Evolutionary conservation across 2,329 filamentous ascomycete genomes (phyloP), one percentile per base, ranked within the genome.

Genomic region (Pyricularia sp.): DNA sequence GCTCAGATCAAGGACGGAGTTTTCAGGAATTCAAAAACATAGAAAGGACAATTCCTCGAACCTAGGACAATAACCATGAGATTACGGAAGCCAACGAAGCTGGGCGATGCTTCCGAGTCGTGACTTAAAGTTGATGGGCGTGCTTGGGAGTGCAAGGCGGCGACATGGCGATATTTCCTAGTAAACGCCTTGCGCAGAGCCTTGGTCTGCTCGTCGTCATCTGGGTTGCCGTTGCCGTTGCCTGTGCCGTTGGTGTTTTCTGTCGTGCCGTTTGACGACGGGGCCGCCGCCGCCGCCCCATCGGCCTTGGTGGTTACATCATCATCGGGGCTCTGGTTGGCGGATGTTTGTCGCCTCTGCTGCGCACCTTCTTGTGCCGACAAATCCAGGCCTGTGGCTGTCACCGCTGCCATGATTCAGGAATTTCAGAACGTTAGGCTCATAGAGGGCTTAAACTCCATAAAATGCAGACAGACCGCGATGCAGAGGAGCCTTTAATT

Each of bases 1-100:
- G 35, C 22, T 16, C 28, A 33, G 28, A 13, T 16, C 28, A 31
- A 24, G 30, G 12, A 19, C 7, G 22, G 33, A 40, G 1, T 24
- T 24, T 40, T 49, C 8, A 40, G 33, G 33, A 16, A 16, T 16
- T 40, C 12, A 4, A 19, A 66, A 60, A 49, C 7, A 13, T 64
- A 61, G 62, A 19, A 62, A 61, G 30, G 19, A 53, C 33, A 40
- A 49, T 49, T 49, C 40, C 10, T 68, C 82, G 68, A 82, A 94
- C 91, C 86, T 67, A 96, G 78, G 49, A 97, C 91, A 72, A 97
- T 88, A 53, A 96, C 90, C 91, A 97, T 96, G 68, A 99, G 83
- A 74, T 99, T 99, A 66, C 93, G 83, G 73, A 99, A 97, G 0
- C 94, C 94, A 19, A 96, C 78, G 73, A 97, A 97, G 74, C 91